These are phyloP conservation scores for Triadica sebifera DNA, from an alignment of 345 rosid genomes.

Conservation along the genomic window DNA sequence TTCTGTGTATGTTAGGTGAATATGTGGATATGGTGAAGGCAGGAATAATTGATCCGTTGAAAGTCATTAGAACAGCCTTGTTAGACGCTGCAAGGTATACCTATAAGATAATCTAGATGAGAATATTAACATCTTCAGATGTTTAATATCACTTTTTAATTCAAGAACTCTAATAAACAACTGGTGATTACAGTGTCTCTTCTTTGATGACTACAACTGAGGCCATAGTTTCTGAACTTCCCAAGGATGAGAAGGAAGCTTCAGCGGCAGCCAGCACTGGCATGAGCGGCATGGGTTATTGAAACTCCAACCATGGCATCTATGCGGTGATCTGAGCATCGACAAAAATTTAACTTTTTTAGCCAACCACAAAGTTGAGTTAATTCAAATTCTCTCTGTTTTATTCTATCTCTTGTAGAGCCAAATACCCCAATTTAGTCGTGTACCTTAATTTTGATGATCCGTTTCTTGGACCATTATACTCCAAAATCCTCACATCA, in stretches of 20 bases:
- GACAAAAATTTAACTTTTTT: background rate
- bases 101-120: background rate
- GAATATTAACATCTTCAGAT: background rate
- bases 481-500: background rate
- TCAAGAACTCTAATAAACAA: background rate
- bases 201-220: slow-evolving; percentile 91
- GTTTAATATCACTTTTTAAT: background rate
- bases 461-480: background rate
- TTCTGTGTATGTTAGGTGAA: slow-evolving; percentile 47
- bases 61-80: slow-evolving; percentile 94
- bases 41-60: slow-evolving; percentile 88
- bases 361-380: background rate
- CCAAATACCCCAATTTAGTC: background rate
- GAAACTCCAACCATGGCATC: slow-evolving; percentile 12
- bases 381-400: background rate
- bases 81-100: slow-evolving; percentile 89
- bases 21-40: slow-evolving; percentile 91
- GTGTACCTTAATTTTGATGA: background rate
- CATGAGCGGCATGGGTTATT: slow-evolving; percentile 66
- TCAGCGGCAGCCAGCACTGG: slow-evolving; percentile 34
- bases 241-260: slow-evolving; percentile 69
- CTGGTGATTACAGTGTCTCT: slow-evolving; percentile 53
- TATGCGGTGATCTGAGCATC: background rate
- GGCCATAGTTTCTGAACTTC: slow-evolving; percentile 77
- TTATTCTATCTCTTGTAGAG: background rate